These are phyloP conservation scores for Helichrysum umbraculigerum DNA, from an alignment of 129 eudicot species.

Conservation along the genomic window DNA sequence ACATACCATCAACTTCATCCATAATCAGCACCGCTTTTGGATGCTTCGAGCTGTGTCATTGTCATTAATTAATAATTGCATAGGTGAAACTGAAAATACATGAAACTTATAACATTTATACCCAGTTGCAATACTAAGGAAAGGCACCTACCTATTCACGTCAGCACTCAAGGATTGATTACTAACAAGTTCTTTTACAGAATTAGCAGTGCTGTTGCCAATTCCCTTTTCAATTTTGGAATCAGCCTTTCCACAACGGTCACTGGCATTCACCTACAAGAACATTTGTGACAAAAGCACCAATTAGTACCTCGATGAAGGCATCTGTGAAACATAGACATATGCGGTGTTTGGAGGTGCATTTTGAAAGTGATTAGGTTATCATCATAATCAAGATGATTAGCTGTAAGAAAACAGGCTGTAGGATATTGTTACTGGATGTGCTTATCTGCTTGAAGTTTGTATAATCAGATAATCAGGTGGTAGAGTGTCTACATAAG, in stretches of 20 bases:
- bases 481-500: not conserved
- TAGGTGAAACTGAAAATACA: slow-evolving; percentile 7
- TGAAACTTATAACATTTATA: not conserved
- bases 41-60: slow-evolving; percentile 59
- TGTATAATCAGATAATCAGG: not conserved
- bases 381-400: slow-evolving; percentile 3
- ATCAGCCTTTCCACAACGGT: slow-evolving; percentile 97
- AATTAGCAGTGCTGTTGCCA: slow-evolving; percentile 86
- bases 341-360: not conserved
- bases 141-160: slow-evolving; percentile 55
- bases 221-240: slow-evolving; percentile 86
- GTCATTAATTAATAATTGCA: not conserved
- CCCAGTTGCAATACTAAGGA: slow-evolving; percentile 3
- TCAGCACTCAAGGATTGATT: slow-evolving; percentile 63
- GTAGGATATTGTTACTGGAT: not conserved
- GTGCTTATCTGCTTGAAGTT: not conserved
- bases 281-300: not conserved
- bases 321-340: not conserved
- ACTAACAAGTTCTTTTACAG: slow-evolving; percentile 84
- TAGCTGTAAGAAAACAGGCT: not conserved
- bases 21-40: slow-evolving; percentile 76
- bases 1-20: slow-evolving; percentile 98
- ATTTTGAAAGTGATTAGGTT: not conserved
- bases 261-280: slow-evolving; percentile 94
- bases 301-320: not conserved